Base-by-base conservation (phyloP, 305 asterid species). In the Fraxinus dipetala region DNA sequence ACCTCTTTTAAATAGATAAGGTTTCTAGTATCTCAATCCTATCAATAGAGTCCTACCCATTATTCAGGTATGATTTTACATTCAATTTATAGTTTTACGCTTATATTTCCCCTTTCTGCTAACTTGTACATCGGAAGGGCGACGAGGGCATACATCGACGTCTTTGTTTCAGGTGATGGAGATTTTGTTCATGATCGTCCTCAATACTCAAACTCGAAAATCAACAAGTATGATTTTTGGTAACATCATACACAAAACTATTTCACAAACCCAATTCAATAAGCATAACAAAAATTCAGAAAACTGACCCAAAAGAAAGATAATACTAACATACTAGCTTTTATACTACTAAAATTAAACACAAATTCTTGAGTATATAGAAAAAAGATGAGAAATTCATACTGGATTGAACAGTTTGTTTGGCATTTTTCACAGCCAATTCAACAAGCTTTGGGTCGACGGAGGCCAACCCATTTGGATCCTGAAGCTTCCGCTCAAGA, bases 371-470 rank as follows among this genome's bases (percentile, higher is more conserved):
- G 82, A 36, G 28, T 43, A 10, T 4, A 45, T 40, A 35, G 28
- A 13, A 32, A 8, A 26, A 76, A 73, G 74, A 75, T 43, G 77
- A 77, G 85, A 83, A 86, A 76, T 43, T 3, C 84, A 69, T 90
- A 93, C 99, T 91, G 81, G 94, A 73, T 73, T 84, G 90, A 84
- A 94, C 92, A 45, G 97, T 91, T 79, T 86, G 83, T 85, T 92
- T 94, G 79, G 99, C 99, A 88, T 94, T 91, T 73, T 87, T 88
- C 32, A 95, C 97, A 16, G 98, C 99, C 80, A 92, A 79, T 81
- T 95, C 97, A 72, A 95, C 91, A 0, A 92, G 95, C 81, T 80
- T 88, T 3, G 97, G 97, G 83, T 95, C 91, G 65, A 95, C 82
- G n/a, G 97, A 90, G 75, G 97, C 89, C 91, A 95, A 85, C 36